A percentile compares a stretch with the other conserved stretches of the same genome.
These are phyloP conservation scores for Pseudopithomyces chartarum DNA, from an alignment of 2,329 filamentous ascomycete species.

Conservation along the genomic window DNA sequence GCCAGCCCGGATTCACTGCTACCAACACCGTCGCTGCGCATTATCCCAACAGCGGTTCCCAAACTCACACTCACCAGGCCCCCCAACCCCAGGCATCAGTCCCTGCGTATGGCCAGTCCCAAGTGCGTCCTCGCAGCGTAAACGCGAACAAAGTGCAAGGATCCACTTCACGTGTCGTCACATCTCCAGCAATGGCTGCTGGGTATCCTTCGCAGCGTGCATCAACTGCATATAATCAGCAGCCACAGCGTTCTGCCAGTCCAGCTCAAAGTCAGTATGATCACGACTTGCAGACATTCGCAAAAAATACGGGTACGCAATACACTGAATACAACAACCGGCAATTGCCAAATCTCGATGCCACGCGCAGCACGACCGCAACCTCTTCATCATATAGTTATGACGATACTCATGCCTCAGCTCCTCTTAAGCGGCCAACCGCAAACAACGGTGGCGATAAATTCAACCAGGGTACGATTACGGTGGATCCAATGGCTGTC, in stretches of 20 bases:
- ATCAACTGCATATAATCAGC: slow-evolving; percentile 29
- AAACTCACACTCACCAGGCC: slow-evolving; percentile 18
- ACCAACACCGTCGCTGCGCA: slow-evolving; percentile 22
- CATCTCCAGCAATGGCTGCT: slow-evolving; percentile 29
- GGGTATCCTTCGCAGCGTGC: slow-evolving; percentile 32
- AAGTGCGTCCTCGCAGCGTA: slow-evolving; percentile 33
- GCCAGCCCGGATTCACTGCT: slow-evolving; percentile 27
- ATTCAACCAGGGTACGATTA: slow-evolving; percentile 43
- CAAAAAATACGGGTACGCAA: slow-evolving; percentile 20
- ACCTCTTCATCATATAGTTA: slow-evolving; percentile 29
- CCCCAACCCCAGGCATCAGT: slow-evolving; percentile 15
- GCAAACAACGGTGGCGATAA: slow-evolving; percentile 25
- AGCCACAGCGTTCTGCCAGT: slow-evolving; percentile 34
- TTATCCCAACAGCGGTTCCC: slow-evolving; percentile 23
- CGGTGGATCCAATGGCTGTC: slow-evolving; percentile 59
- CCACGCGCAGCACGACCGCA: slow-evolving; percentile 16
- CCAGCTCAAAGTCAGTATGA: slow-evolving; percentile 34
- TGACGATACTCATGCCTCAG: slow-evolving; percentile 17
- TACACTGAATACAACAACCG: slow-evolving; percentile 26
- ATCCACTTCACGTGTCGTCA: slow-evolving; percentile 19
- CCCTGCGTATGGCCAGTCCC: slow-evolving; percentile 26
- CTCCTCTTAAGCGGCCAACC: slow-evolving; percentile 20
- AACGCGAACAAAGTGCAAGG: slow-evolving; percentile 29
- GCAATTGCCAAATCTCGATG: slow-evolving; percentile 28
- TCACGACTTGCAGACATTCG: slow-evolving; percentile 17